Conservation (phyloP, 176 grass and related monocot species). For the Chloris gayana region DNA sequence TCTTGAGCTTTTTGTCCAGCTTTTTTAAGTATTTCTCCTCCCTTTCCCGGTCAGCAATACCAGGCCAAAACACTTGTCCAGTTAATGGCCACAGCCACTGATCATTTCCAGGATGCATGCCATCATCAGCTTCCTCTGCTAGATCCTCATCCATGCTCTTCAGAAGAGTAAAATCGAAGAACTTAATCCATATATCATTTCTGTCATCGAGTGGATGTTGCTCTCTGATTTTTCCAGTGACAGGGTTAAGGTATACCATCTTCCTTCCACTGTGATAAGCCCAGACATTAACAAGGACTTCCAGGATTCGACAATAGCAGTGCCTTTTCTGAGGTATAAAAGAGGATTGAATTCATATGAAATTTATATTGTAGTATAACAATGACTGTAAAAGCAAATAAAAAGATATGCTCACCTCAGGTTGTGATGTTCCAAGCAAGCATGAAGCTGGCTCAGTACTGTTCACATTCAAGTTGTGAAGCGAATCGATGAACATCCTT, state of each 20-base stretch:
- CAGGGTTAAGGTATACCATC: slow-evolving; percentile 86
- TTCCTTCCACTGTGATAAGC: slow-evolving; percentile 91
- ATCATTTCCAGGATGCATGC: slow-evolving; percentile 53
- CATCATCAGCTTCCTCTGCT: slow-evolving; percentile 93
- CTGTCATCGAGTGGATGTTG: slow-evolving; percentile 67
- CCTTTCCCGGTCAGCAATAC: slow-evolving; percentile 77
- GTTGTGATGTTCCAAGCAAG: slow-evolving; percentile 79
- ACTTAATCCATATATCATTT: slow-evolving; percentile 83
- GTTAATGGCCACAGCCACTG: slow-evolving; percentile 86
- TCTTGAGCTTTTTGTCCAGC: slow-evolving; percentile 91
- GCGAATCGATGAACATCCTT: slow-evolving; percentile 98
- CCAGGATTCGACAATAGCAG: slow-evolving; percentile 93
- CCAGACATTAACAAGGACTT: slow-evolving; percentile 94
- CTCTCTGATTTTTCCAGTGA: slow-evolving; percentile 63
- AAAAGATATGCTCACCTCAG: slow-evolving; percentile 58
- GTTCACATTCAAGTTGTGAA: slow-evolving; percentile 77
- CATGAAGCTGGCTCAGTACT: slow-evolving; percentile 48
- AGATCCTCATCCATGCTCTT: slow-evolving; percentile 99
- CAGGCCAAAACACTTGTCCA: slow-evolving; percentile 92
- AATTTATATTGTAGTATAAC: slow-evolving; percentile 32
- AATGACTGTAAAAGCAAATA: slow-evolving; percentile 15
- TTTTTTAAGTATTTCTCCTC: slow-evolving; percentile 81
- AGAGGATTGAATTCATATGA: slow-evolving; percentile 19
- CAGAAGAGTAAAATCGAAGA: slow-evolving; percentile 78
- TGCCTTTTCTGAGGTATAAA: slow-evolving; percentile 82